Conservation (phyloP, 139 green algal genomes). For the Raphidocelis subcapitata region DNA sequence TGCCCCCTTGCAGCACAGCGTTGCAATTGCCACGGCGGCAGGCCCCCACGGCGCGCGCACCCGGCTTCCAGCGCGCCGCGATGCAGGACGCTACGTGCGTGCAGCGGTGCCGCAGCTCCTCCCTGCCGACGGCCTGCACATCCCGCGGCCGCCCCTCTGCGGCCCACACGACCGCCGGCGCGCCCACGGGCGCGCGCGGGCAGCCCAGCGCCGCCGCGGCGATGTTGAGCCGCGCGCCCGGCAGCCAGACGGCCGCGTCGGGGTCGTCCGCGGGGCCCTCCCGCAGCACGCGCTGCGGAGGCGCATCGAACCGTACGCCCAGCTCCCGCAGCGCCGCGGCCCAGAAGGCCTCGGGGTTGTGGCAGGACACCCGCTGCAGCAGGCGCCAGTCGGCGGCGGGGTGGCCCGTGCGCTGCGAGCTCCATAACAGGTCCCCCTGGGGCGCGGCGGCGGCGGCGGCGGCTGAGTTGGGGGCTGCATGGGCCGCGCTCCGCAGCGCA, state of each 20-base stretch:
- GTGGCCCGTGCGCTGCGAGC: background rate
- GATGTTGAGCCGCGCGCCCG: slow-evolving; percentile 79
- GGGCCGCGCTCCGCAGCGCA: background rate
- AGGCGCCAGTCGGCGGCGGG: slow-evolving; percentile 42
- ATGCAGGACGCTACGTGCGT: slow-evolving; percentile 9
- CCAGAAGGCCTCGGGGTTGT: slow-evolving; percentile 67
- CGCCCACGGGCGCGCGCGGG: background rate
- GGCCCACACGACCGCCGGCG: slow-evolving; percentile 69
- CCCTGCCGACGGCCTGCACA: slow-evolving; percentile 43
- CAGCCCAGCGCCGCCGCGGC: slow-evolving; percentile 59
- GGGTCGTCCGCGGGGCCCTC: background rate
- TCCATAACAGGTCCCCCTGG: slow-evolving; percentile 7
- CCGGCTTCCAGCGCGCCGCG: slow-evolving; percentile 35
- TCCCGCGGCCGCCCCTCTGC: slow-evolving; percentile 44
- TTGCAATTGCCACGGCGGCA: background rate
- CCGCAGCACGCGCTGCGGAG: slow-evolving; percentile 23
- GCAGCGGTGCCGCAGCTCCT: background rate
- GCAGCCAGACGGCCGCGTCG: slow-evolving; percentile 57
- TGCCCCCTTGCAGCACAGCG: no score
- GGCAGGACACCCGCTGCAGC: slow-evolving; percentile 59
- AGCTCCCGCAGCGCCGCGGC: slow-evolving; percentile 44
- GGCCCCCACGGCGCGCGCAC: slow-evolving; percentile 19
- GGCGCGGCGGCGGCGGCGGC: background rate
- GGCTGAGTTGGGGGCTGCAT: background rate
- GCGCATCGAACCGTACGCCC: slow-evolving; percentile 41